These are phyloP conservation scores for Citeromyces siamensis DNA, from an alignment of 1,139 yeast species.

Conservation along the genomic window DNA sequence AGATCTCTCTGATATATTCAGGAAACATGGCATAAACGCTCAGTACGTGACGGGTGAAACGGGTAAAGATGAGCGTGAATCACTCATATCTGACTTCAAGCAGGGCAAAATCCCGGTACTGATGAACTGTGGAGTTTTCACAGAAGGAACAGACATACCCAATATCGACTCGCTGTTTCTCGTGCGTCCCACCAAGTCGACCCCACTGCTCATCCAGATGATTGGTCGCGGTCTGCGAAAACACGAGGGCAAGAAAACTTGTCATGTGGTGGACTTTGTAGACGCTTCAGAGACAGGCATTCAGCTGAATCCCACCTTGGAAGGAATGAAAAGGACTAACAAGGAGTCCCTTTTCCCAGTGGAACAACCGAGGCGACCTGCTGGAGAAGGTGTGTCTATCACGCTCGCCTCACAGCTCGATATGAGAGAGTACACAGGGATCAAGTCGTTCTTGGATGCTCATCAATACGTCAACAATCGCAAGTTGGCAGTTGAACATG, in stretches of 20 bases:
- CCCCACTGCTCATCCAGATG: conserved; percentile 71
- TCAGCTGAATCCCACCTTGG: conserved; percentile 47
- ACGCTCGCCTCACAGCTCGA: neutral
- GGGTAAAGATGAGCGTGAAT: conserved; percentile 33
- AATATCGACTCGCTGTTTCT: conserved; percentile 72
- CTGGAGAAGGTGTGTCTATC: neutral
- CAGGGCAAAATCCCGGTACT: conserved; percentile 56
- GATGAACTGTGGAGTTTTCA: conserved; percentile 81
- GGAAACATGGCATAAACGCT: conserved; percentile 51
- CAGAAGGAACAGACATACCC: conserved; percentile 95
- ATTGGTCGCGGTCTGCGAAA: conserved; percentile 79
- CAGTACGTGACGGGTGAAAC: conserved; percentile 68
- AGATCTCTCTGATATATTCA: conserved; percentile 40
- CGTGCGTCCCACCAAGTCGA: conserved; percentile 74
- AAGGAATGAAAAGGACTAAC: conserved; percentile 20
- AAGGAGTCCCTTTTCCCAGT: conserved; percentile 3
- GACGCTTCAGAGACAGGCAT: conserved; percentile 47
- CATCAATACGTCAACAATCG: neutral
- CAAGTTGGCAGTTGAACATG: neutral
- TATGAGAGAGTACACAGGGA: neutral
- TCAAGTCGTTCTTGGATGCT: conserved; percentile 1
- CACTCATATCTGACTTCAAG: conserved; percentile 44
- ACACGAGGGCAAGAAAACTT: conserved; percentile 45
- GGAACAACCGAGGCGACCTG: neutral
- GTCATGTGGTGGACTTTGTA: conserved; percentile 73